Evolutionary conservation across 768 basidiomycete species (phyloP), one percentile per base, ranked within the genome.

Genomic region (Serendipita indica): DNA sequence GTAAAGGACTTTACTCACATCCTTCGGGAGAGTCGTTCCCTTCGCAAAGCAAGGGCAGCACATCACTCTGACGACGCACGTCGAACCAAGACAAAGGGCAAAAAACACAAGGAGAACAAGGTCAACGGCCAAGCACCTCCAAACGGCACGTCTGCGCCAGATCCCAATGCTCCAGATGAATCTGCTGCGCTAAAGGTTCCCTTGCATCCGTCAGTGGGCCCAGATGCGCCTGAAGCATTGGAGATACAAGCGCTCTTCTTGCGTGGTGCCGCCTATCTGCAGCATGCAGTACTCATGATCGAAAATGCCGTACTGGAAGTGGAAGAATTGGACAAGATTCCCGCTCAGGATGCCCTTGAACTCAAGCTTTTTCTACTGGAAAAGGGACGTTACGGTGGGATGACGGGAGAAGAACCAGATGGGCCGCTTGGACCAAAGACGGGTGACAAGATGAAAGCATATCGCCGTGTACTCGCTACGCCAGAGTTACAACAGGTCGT

Each of bases 171-270:
- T 7, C 22, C 22, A 28, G 63, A 69, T 12, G 79, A 83, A 18
- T 75, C 67, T 3, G 63, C 67, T n/a, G 79, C 80, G 57, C 76
- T 74, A 13, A 49, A 25, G 45, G 82, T 80, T 56, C 71, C 73
- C 0, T 67, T 82, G n/a, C 87, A 88, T 66, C 82, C 84, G 3
- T 88, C 86, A 3, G 77, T 81, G 32, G 76, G 80, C 2, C 82
- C 85, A 3, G 81, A 84, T 62, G 84, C 87, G 10, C 89, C 90
- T 0, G 86, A 90, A 60, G 87, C 91, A 34, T 81, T 92, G 58
- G 90, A 93, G 66, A 83, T 81, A 0, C 90, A 92, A 65, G 72
- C 87, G 22, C 70, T 89, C 30, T 93, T 93, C 72, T 73, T 89
- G 28, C 82, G 90, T 45, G 90, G 85, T 2, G 83, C 87, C 2